Conservation (phyloP, 2,329 filamentous ascomycete species). For the Aspergillus fumigatiaffinis region DNA sequence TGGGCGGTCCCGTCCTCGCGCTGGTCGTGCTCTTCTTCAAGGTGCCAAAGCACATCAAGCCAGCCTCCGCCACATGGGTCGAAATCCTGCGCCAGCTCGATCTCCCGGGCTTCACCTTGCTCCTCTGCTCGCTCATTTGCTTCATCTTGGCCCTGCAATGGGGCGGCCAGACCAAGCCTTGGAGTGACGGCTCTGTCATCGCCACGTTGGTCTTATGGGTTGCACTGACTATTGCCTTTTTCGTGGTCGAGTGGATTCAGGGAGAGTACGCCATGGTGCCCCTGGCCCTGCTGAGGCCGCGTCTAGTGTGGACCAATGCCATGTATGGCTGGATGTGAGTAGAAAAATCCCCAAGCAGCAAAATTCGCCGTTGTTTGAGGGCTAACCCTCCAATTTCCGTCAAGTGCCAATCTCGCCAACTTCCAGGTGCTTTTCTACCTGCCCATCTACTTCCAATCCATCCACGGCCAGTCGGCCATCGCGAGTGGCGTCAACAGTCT, state of each 20-base stretch:
- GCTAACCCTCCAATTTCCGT: not conserved
- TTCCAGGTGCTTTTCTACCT: slow-evolving; percentile 18
- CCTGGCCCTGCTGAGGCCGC: too few relatives aligned
- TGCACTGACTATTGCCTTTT: too few relatives aligned
- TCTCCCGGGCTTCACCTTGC: slow-evolving; percentile 17
- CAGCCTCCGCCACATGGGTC: not conserved
- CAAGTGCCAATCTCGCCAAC: slow-evolving; percentile 9
- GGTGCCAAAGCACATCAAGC: too few relatives aligned
- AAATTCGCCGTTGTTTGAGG: too few relatives aligned
- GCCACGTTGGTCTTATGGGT: too few relatives aligned
- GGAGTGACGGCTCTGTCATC: slow-evolving; percentile 12
- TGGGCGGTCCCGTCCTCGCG: too few relatives aligned
- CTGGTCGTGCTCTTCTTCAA: too few relatives aligned
- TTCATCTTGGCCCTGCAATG: slow-evolving; percentile 26
- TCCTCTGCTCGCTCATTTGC: slow-evolving; percentile 22
- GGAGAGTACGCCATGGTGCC: too few relatives aligned
- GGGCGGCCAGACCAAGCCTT: slow-evolving; percentile 21
- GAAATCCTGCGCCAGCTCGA: slow-evolving; percentile 21
- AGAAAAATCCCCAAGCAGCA: too few relatives aligned
- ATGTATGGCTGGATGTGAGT: too few relatives aligned
- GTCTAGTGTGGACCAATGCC: too few relatives aligned
- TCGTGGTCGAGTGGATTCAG: too few relatives aligned
- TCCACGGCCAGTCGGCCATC: slow-evolving; percentile 14
- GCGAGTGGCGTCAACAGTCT: slow-evolving; percentile 18
- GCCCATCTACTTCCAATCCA: slow-evolving; percentile 21